A percentile compares a stretch with the other conserved stretches of the same genome.
These are phyloP conservation scores for Mycosphaerella sp. DNA, from an alignment of 2,329 filamentous ascomycete genomes.

Conservation along the genomic window DNA sequence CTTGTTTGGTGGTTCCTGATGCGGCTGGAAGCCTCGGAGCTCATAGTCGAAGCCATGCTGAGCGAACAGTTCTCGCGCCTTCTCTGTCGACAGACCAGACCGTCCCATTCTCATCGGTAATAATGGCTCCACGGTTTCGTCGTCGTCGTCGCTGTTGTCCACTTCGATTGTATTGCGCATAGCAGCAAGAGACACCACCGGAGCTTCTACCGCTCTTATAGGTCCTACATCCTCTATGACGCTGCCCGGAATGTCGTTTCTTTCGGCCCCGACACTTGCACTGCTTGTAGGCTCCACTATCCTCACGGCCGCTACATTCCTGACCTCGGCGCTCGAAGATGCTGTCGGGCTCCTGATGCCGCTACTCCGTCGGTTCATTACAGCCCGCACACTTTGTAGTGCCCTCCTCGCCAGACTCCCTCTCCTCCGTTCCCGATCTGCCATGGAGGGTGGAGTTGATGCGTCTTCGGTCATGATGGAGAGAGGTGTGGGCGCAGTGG, in stretches of 20 bases:
- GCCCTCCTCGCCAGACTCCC: constrained; percentile 24
- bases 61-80: constrained; percentile 37
- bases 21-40: constrained; percentile 11
- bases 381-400: constrained; percentile 21
- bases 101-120: constrained; percentile 18
- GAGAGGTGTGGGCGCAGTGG: background rate
- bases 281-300: background rate
- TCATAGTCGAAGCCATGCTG: constrained; percentile 38
- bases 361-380: constrained; percentile 21
- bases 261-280: constrained; percentile 4
- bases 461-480: constrained; percentile 11
- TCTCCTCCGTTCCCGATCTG: constrained; percentile 12
- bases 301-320: constrained; percentile 1
- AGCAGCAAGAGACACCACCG: constrained; percentile 6
- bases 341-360: constrained; percentile 1
- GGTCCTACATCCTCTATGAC: background rate
- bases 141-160: constrained; percentile 19
- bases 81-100: constrained; percentile 19
- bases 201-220: constrained; percentile 1
- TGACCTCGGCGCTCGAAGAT: background rate
- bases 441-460: background rate
- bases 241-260: background rate
- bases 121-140: constrained; percentile 20
- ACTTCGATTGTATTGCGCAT: constrained; percentile 14
- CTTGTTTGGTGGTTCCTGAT: constrained; percentile 23